phyloP scores from a whole-genome alignment of 192 early-diverging fungal species.

The Coemansia sp. region DNA sequence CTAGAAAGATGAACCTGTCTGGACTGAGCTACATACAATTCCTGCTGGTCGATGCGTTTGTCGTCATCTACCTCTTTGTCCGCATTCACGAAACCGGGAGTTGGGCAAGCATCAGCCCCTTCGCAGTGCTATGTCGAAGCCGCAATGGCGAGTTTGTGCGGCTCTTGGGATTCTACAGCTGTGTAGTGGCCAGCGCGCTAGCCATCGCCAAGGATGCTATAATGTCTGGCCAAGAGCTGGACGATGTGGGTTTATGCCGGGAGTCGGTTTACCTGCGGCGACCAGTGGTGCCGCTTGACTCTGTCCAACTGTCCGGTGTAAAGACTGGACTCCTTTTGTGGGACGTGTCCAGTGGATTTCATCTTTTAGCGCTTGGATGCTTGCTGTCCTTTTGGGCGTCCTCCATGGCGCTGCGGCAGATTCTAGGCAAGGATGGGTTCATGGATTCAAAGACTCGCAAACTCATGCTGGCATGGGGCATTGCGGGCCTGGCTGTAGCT shows the following conservation, averaged over 20 bases:
- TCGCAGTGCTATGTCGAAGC: constrained; percentile 29
- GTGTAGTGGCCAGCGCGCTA: constrained; percentile 24
- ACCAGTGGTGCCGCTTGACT: constrained; percentile 28
- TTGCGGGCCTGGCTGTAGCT: constrained; percentile 3
- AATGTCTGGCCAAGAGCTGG: constrained; percentile 43
- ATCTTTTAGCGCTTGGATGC: constrained; percentile 34
- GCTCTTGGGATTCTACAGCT: constrained; percentile 32
- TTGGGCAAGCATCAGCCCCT: constrained; percentile 37
- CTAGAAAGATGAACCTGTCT: constrained; percentile 35
- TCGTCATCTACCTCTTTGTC: constrained; percentile 30
- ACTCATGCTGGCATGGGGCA: constrained; percentile 23
- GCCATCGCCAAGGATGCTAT: constrained; percentile 42
- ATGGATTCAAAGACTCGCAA: constrained; percentile 13
- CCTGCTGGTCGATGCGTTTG: constrained; percentile 43
- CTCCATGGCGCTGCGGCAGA: constrained; percentile 9
- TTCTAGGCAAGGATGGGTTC: constrained; percentile 22
- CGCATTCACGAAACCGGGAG: constrained; percentile 25
- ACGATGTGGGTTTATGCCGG: constrained; percentile 39
- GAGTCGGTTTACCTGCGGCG: constrained; percentile 28
- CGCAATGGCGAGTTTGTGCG: constrained; percentile 20
- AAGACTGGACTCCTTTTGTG: constrained; percentile 38
- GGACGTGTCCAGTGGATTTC: constrained; percentile 33
- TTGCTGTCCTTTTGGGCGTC: constrained; percentile 27
- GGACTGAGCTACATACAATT: constrained; percentile 53
- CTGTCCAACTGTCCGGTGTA: constrained; percentile 22